These are phyloP conservation scores for Mortierella sp. DNA, from an alignment of 371 early-diverging fungal genomes.

Conservation along the genomic window DNA sequence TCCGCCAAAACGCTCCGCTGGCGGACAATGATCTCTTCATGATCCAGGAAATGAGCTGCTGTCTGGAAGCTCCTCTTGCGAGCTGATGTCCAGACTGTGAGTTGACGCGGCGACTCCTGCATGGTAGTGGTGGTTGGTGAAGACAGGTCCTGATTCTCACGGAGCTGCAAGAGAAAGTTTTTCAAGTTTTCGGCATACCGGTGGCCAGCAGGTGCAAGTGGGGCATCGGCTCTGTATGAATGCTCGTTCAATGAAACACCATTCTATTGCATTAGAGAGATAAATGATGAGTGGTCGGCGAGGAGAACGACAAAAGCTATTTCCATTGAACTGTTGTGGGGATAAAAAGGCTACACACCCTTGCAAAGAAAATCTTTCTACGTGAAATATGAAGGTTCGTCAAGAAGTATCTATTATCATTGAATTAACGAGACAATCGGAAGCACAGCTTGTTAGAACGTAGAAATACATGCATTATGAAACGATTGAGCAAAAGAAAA, in stretches of 20 bases:
- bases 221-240: conserved; percentile 65
- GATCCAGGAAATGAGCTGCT: conserved; percentile 70
- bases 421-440: background rate
- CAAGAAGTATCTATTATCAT: conserved; percentile 65
- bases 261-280: conserved; percentile 37
- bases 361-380: conserved; percentile 92
- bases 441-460: background rate
- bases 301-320: background rate
- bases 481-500: no score
- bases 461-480: background rate
- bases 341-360: conserved; percentile 62
- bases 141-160: conserved; percentile 48
- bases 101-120: conserved; percentile 37
- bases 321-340: background rate
- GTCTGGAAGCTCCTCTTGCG: conserved; percentile 78
- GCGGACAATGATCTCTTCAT: conserved; percentile 60
- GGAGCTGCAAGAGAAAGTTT: conserved; percentile 65
- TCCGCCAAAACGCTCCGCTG: conserved; percentile 84
- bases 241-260: conserved; percentile 62
- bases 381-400: conserved; percentile 91
- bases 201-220: conserved; percentile 67
- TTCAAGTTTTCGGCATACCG: conserved; percentile 72
- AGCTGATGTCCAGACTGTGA: conserved; percentile 84
- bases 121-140: conserved; percentile 10
- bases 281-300: background rate